Evolutionary conservation across 2,329 filamentous ascomycete species (phyloP).

Genomic region (Exophiala alcalophila): DNA sequence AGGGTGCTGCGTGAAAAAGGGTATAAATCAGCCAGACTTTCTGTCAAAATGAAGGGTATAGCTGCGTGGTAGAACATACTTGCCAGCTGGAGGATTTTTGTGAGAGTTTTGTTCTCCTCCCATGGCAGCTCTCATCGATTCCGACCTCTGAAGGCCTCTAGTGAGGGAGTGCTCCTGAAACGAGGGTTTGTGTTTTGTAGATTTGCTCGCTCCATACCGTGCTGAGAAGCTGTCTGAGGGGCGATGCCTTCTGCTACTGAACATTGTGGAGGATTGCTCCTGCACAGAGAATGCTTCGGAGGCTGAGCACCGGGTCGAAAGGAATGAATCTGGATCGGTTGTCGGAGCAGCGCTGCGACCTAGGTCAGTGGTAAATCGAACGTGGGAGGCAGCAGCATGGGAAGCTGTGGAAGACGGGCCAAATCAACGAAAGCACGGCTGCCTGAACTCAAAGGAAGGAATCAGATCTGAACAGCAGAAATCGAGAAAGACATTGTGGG

Average conservation of each 20-base stretch:
- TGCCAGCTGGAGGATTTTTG: constrained; percentile 36
- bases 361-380: constrained; percentile 2
- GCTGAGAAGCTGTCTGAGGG: constrained; percentile 39
- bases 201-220: constrained; percentile 43
- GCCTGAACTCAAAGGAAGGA: constrained; percentile 15
- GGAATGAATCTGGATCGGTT: background rate
- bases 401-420: constrained; percentile 1
- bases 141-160: constrained; percentile 24
- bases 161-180: constrained; percentile 34
- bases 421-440: constrained; percentile 12
- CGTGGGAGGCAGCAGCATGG: constrained; percentile 3
- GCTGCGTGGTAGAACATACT: constrained; percentile 35
- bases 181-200: constrained; percentile 36
- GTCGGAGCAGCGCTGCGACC: background rate
- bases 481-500: constrained; percentile 9
- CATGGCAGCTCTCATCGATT: constrained; percentile 25
- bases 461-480: constrained; percentile 5
- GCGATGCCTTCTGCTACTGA: constrained; percentile 26
- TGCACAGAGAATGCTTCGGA: background rate
- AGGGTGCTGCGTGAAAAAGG: constrained; percentile 45
- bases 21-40: constrained; percentile 6
- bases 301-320: background rate
- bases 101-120: constrained; percentile 32
- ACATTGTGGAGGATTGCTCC: constrained; percentile 14
- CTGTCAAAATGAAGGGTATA: background rate